Evolutionary conservation across 257 asterid species (phyloP), one percentile per base, ranked within the genome.

Genomic region (Scutellaria barbata): DNA sequence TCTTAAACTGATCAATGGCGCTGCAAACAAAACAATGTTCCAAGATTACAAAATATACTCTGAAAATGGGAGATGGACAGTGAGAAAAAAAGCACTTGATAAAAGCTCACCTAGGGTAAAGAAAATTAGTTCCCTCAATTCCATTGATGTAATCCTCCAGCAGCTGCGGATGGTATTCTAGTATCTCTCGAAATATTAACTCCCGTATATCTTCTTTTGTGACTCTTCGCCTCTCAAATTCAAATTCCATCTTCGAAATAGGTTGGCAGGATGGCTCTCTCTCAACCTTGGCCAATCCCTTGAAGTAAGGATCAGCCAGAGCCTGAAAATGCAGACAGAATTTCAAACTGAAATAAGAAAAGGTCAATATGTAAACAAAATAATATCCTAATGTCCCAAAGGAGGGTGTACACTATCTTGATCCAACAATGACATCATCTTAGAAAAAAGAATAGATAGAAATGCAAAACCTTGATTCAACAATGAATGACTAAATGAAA

Each of bases 81-180:
- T 17, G 47, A n/a, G 52, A 57, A 40, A 56, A 30, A 66, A 59
- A 11, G 7, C 9, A 52, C 65, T 10, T 7, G 59, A 46, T 45
- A 68, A 76, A 13, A 59, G 40, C 3, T 46, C 47, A 90, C 97
- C 97, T 90, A 5, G 96, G 97, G 77, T 90, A 90, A 41, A 87
- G 84, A 74, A 85, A 90, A 61, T 81, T 87, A 42, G 96, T 76
- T 81, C 90, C 77, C 79, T 84, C 96, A 56, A 80, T 67, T 58
- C 97, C 97, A 66, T 84, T 87, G 72, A 85, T 51, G 79, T 87
- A 85, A 80, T 90, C 97, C 81, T 88, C 83, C 80, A 82, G 83
- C 61, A 88, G 87, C 85, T 88, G 97, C 74, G 96, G 97, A 83
- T 90, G 96, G 74, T 90, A 88, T 74, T 90, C 97, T 13, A 90